Conservation (phyloP, 1,284 basidiomycete species). For the Heimioporus punctisporus region DNA sequence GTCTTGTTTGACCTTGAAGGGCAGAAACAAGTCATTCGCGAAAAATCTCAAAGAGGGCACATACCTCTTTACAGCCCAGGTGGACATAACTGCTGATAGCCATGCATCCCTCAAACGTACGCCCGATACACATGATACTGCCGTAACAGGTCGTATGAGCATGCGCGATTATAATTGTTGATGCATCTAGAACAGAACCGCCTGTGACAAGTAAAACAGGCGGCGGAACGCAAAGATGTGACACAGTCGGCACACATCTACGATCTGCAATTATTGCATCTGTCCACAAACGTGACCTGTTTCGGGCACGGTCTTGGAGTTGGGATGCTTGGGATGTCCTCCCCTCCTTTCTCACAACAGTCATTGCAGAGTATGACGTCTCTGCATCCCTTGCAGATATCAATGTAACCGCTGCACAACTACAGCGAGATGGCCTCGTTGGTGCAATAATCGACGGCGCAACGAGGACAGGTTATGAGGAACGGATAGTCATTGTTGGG, state of each 20-base stretch:
- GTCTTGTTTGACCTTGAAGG: too few species aligned
- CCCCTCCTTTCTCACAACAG: conserved; percentile 17
- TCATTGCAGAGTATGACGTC: conserved; percentile 2
- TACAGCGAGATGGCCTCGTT: too few species aligned
- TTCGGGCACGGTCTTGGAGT: background rate
- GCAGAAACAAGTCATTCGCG: background rate
- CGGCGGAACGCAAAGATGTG: background rate
- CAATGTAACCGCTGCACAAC: conserved; percentile 1
- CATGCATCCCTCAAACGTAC: conserved; percentile 5
- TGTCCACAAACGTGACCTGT: background rate
- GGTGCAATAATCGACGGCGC: conserved; percentile 10
- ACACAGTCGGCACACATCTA: conserved; percentile 12
- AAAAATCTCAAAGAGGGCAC: background rate
- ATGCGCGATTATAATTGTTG: background rate
- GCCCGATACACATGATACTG: conserved; percentile 5
- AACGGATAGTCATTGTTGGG: background rate
- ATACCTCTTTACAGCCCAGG: background rate
- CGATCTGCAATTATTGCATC: conserved; percentile 1
- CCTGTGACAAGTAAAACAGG: conserved; percentile 3
- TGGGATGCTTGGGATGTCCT: conserved; percentile 1
- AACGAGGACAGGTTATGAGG: conserved; percentile 14
- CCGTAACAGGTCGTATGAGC: background rate
- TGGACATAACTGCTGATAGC: background rate
- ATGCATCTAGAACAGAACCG: conserved; percentile 11
- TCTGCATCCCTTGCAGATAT: conserved; percentile 10